Evolutionary conservation across 2,329 filamentous ascomycete genomes (phyloP).

Genomic region (Apiospora pterosperma): DNA sequence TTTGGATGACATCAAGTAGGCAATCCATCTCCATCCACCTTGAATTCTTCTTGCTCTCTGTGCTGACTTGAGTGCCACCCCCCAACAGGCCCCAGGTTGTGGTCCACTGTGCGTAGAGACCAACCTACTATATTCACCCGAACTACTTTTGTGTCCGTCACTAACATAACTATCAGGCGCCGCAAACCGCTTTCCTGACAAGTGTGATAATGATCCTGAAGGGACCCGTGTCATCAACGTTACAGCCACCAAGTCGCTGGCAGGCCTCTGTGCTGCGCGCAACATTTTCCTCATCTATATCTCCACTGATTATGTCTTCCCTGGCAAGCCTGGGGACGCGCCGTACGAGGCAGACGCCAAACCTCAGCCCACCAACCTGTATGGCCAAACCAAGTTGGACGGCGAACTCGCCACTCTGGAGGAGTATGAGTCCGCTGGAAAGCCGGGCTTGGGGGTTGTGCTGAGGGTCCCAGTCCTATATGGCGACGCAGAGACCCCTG

Average conservation of each 20-base stretch:
- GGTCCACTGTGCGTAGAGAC: slow-evolving; percentile 65
- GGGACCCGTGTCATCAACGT: slow-evolving; percentile 74
- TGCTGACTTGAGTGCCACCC: slow-evolving; percentile 41
- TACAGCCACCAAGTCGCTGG: slow-evolving; percentile 64
- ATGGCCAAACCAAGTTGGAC: slow-evolving; percentile 59
- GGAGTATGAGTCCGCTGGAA: slow-evolving; percentile 46
- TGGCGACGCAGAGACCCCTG: slow-evolving; percentile 65
- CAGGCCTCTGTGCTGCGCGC: slow-evolving; percentile 59
- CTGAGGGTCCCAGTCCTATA: slow-evolving; percentile 83
- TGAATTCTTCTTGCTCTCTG: not conserved
- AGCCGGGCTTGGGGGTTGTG: slow-evolving; percentile 59
- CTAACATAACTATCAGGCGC: slow-evolving; percentile 57
- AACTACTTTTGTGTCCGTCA: not conserved
- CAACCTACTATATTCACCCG: not conserved
- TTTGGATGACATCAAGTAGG: slow-evolving; percentile 55
- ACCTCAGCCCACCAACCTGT: slow-evolving; percentile 74
- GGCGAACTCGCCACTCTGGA: slow-evolving; percentile 64
- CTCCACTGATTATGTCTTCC: slow-evolving; percentile 79
- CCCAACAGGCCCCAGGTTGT: slow-evolving; percentile 69
- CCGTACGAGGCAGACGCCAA: slow-evolving; percentile 68
- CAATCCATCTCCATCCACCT: slow-evolving; percentile 5
- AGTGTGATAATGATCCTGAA: slow-evolving; percentile 75
- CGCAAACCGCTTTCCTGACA: slow-evolving; percentile 84
- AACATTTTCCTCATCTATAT: slow-evolving; percentile 70
- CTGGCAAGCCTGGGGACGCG: slow-evolving; percentile 72